These are phyloP conservation scores for Acorus gramineus DNA, from an alignment of 106 monocot genomes.

Conservation along the genomic window DNA sequence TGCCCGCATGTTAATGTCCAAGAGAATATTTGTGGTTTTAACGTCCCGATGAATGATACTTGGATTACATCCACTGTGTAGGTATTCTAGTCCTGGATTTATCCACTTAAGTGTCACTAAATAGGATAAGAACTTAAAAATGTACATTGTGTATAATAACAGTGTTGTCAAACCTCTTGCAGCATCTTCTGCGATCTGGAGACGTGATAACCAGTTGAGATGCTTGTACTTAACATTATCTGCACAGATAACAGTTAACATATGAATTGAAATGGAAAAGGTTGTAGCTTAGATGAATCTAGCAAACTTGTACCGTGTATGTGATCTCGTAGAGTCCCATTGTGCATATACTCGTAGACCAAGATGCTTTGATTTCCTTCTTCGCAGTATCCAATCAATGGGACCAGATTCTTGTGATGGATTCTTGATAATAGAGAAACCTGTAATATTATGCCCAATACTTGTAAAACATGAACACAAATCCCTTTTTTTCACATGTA, in stretches of 20 bases:
- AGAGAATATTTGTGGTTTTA: conserved; percentile 50
- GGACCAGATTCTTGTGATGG: conserved; percentile 29
- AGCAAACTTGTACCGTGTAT: conserved; percentile 12
- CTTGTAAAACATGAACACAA: too few relatives aligned
- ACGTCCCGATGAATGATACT: conserved; percentile 41
- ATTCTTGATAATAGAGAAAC: conserved; percentile 29
- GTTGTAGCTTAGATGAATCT: too few relatives aligned
- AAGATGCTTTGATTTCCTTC: conserved; percentile 21
- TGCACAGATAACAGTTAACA: background rate
- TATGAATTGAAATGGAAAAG: background rate
- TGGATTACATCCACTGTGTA: conserved; percentile 49
- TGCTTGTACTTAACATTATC: conserved; percentile 14
- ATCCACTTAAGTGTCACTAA: too few relatives aligned
- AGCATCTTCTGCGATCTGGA: conserved; percentile 26
- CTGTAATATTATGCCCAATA: conserved; percentile 1
- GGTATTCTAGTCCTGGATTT: conserved; percentile 34
- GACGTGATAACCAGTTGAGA: conserved; percentile 25
- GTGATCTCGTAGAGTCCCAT: conserved; percentile 26
- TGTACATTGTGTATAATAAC: too few relatives aligned
- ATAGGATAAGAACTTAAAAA: too few relatives aligned
- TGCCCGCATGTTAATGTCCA: conserved; percentile 48
- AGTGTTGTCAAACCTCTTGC: conserved; percentile 12
- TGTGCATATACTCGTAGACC: conserved; percentile 30
- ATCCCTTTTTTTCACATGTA: too few relatives aligned
- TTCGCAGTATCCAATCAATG: conserved; percentile 26